A percentile compares a stretch with the other conserved stretches of the same genome.
Conservation (phyloP, 2,329 filamentous ascomycete species). For the Ascochyta rabiei region DNA sequence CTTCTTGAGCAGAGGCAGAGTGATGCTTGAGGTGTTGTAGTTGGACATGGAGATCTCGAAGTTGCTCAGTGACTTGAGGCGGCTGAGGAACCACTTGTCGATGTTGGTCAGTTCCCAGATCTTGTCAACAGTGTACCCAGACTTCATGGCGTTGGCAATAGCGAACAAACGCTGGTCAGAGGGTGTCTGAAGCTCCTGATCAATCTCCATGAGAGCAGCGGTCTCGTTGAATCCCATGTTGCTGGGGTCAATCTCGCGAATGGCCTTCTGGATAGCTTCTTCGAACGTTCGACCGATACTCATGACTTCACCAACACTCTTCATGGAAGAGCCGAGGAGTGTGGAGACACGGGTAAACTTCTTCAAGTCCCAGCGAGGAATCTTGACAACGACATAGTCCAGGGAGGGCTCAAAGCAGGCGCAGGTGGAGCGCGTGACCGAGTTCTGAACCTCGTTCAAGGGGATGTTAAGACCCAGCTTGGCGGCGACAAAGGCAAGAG, state of each 20-base stretch:
- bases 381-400: conserved; percentile 98
- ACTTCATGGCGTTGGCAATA: conserved; percentile 96
- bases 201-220: conserved; percentile 84
- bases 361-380: conserved; percentile 97
- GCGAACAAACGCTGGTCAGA: conserved; percentile 97
- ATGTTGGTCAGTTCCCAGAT: conserved; percentile 99
- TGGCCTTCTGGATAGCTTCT: conserved; percentile 98
- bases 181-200: conserved; percentile 93
- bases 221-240: conserved; percentile 96
- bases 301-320: conserved; percentile 99
- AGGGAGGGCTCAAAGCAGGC: conserved; percentile 98
- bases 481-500: conserved; percentile 92
- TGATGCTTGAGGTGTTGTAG: conserved; percentile 70
- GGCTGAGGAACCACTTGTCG: conserved; percentile 96
- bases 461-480: conserved; percentile 95
- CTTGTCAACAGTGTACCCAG: conserved; percentile 91
- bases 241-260: conserved; percentile 91
- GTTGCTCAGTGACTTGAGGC: conserved; percentile 87
- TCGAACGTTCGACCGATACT: conserved; percentile 96
- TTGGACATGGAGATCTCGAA: conserved; percentile 80
- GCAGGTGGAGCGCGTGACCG: conserved; percentile 92
- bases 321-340: conserved; percentile 96
- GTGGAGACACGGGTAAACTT: conserved; percentile 98
- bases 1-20: conserved; percentile 71
- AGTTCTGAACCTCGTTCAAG: conserved; percentile 94